phyloP scores from a whole-genome alignment of 768 basidiomycete genomes.

The Phylloporus sp. region DNA sequence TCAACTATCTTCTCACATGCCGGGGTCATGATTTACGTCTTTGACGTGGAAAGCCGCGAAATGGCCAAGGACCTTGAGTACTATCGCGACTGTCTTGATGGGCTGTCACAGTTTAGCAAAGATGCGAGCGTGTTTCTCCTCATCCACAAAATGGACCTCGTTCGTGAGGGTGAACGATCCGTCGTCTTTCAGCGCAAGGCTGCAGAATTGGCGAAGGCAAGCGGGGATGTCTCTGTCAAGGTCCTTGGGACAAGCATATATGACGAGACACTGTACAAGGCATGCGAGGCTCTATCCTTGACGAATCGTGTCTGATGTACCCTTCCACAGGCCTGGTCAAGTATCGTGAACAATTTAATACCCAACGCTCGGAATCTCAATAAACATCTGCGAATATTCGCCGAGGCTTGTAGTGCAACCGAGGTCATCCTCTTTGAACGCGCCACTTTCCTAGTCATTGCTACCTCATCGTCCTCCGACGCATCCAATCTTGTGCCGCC shows the following conservation, averaged over 20 bases:
- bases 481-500: conserved; percentile 33
- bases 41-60: conserved; percentile 88
- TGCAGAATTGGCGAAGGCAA: conserved; percentile 67
- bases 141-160: conserved; percentile 98
- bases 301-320: conserved; percentile 8
- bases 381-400: conserved; percentile 82
- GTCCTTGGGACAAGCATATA: conserved; percentile 96
- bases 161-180: conserved; percentile 52
- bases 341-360: conserved; percentile 93
- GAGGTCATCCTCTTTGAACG: conserved; percentile 97
- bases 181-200: conserved; percentile 67
- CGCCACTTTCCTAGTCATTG: conserved; percentile 97
- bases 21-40: conserved; percentile 97
- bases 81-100: conserved; percentile 87
- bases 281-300: conserved; percentile 23
- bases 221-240: conserved; percentile 55
- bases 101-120: conserved; percentile 71
- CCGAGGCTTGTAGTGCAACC: conserved; percentile 81
- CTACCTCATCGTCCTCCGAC: conserved; percentile 59
- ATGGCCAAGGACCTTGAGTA: conserved; percentile 85
- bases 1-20: conserved; percentile 96
- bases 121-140: conserved; percentile 86
- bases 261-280: conserved; percentile 96
- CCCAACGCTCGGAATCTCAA: conserved; percentile 91
- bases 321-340: conserved; percentile 84